phyloP scores from a whole-genome alignment of 2,329 filamentous ascomycete genomes.

The Colletotrichum kahawae region DNA sequence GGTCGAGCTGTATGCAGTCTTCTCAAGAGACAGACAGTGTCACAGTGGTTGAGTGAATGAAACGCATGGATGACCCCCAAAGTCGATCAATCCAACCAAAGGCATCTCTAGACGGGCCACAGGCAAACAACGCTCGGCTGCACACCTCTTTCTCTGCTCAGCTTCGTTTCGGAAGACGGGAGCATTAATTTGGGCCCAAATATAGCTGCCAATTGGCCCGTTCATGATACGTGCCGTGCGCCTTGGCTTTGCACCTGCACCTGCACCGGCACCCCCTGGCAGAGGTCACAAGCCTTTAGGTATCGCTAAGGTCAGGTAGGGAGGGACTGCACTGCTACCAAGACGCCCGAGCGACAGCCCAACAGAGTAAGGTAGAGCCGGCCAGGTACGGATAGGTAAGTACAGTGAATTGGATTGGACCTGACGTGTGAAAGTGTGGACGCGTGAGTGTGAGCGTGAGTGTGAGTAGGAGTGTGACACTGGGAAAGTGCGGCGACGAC shows the following conservation, averaged over 20 bases:
- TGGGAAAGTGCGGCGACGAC: background rate
- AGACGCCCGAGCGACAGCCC: background rate
- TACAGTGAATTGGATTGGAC: background rate
- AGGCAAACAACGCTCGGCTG: background rate
- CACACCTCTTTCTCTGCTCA: background rate
- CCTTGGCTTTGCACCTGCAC: background rate
- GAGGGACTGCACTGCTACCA: background rate
- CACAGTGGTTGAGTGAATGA: background rate
- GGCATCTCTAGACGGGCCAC: background rate
- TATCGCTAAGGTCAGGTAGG: background rate
- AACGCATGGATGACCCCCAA: slow-evolving; percentile 1
- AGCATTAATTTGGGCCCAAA: slow-evolving; percentile 15
- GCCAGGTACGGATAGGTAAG: background rate
- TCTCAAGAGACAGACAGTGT: background rate
- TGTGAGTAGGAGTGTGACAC: background rate
- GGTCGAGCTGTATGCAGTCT: background rate
- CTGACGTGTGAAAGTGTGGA: background rate
- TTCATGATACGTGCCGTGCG: background rate
- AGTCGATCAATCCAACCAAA: background rate
- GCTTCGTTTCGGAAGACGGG: slow-evolving; percentile 13
- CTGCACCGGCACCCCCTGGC: background rate
- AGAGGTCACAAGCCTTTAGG: background rate
- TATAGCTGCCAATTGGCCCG: slow-evolving; percentile 11
- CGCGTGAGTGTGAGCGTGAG: background rate
- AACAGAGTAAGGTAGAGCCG: background rate